These are phyloP conservation scores for Schoenoplectus tabernaemontani DNA, from an alignment of 202 grass and related monocot species.

Conservation along the genomic window DNA sequence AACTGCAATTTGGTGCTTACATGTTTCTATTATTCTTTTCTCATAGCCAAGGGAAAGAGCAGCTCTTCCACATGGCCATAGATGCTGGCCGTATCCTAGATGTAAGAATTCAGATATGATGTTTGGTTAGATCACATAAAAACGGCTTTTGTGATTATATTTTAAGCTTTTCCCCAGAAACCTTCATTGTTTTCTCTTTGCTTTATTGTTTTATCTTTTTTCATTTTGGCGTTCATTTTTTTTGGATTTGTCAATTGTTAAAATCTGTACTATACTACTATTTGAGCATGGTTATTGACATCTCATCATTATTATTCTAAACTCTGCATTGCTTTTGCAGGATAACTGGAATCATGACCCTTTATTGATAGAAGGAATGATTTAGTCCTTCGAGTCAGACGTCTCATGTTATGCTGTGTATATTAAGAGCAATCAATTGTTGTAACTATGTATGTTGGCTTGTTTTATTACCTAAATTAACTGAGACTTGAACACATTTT, in stretches of 20 bases:
- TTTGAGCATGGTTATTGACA: neutral
- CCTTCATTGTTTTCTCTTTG: no score
- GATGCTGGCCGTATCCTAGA: slow-evolving; percentile 28
- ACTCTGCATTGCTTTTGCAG: neutral
- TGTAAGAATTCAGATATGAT: slow-evolving; percentile 24
- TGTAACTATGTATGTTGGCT: neutral
- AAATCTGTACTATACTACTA: no score
- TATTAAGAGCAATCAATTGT: slow-evolving; percentile 1
- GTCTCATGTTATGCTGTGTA: neutral
- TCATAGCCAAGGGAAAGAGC: slow-evolving; percentile 31
- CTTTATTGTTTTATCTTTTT: no score
- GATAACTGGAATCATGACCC: neutral
- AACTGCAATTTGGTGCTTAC: neutral
- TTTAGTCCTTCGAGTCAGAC: neutral
- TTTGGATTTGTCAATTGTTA: no score
- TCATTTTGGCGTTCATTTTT: no score
- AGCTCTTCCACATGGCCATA: slow-evolving; percentile 6
- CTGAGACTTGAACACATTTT: neutral
- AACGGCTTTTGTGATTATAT: no score
- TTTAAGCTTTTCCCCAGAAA: neutral
- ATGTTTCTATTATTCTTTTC: neutral
- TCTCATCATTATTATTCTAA: neutral
- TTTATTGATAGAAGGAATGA: neutral
- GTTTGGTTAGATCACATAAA: neutral
- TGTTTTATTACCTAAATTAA: neutral